Evolutionary conservation across 331 rosid species (phyloP).

Genomic region (Quercus phellos): DNA sequence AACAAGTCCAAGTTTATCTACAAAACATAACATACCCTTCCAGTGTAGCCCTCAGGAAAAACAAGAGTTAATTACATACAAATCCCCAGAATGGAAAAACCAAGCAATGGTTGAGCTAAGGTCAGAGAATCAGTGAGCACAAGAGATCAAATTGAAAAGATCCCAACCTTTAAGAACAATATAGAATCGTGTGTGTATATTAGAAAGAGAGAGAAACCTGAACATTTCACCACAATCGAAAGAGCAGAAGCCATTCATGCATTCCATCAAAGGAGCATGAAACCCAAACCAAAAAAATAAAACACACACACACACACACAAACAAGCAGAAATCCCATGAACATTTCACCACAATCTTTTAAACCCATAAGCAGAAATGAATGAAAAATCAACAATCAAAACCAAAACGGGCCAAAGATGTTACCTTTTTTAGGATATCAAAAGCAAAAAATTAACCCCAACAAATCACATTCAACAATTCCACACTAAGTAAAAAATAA

Average conservation of each 20-base stretch:
- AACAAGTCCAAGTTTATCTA: background rate
- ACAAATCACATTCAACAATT: conserved; percentile 27
- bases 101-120: background rate
- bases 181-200: background rate
- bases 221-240: conserved; percentile 3
- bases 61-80: background rate
- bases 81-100: background rate
- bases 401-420: conserved; percentile 4
- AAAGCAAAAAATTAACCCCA: conserved; percentile 24
- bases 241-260: conserved; percentile 37
- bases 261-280: conserved; percentile 22
- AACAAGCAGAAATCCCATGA: background rate
- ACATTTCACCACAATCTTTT: background rate
- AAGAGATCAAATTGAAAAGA: background rate
- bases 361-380: conserved; percentile 27
- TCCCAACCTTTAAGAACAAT: background rate
- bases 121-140: background rate
- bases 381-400: conserved; percentile 20
- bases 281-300: conserved; percentile 13
- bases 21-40: background rate
- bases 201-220: background rate
- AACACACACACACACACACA: background rate
- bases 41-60: background rate
- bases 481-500: background rate
- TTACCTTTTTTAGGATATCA: conserved; percentile 17